Evolutionary conservation across 495 filamentous ascomycete species (phyloP), one percentile per base, ranked within the genome.

Genomic region (Xylaria venustula): DNA sequence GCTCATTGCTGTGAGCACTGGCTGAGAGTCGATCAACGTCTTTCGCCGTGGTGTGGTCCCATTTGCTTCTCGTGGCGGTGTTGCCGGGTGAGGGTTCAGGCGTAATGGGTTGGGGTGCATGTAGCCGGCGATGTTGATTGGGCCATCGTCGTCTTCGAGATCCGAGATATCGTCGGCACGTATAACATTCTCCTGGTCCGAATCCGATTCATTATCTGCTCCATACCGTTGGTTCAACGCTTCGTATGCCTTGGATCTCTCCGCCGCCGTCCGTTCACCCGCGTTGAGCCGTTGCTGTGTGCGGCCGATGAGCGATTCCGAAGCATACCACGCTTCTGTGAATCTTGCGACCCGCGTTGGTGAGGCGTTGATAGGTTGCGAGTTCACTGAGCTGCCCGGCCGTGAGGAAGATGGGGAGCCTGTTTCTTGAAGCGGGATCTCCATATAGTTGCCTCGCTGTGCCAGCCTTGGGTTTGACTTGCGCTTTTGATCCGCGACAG

Each of bases 331-430:
- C 0, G 83, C 76, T 64, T 88, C 85, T 9, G 80, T 81, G 67
- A 88, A 83, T 77, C 82, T 86, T 60, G 88, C 86, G 3, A 80
- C 73, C 41, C 87, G 84, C 20, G 72, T 73, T 17, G 75, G 75
- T 15, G 73, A 68, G 9, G 72, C 65, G 50, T 78, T 77, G 17
- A 34, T 65, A 72, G 81, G 55, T 20, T 68, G 61, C 19, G 61
- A 54, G 19, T 67, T 62, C 15, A 72, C 65, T 36, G 65, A 62
- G 59, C 58, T 73, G 67, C 65, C 70, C 11, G 71, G 67, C 50
- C 68, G 67, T 20, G 66, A 73, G 34, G 62, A 70, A n/a, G 67
- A 63, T 15, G 36, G 57, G 60, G 65, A 65, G 66, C 46, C 68
- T 63, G 60, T 65, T 45, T 77, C 78, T 60, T 65, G 71, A 36